Evolutionary conservation across 805 yeast genomes (phyloP), one percentile per base, ranked within the genome.

Genomic region (Naumovozyma dairenensis): DNA sequence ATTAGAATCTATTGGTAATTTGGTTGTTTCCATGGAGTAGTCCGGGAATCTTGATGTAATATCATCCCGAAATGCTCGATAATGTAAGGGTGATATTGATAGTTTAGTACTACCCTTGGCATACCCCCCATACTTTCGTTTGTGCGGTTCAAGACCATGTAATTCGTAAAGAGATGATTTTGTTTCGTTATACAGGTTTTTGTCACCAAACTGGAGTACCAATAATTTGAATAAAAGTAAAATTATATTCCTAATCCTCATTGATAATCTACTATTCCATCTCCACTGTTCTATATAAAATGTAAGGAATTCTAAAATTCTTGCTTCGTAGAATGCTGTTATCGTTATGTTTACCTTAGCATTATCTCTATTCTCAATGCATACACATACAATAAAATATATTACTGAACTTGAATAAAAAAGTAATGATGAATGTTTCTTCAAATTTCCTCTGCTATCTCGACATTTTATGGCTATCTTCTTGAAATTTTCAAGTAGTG

Each of bases 71-170:
- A 82, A 86, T 5, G 81, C 74, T 48, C 75, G 77, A 51, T 83
- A 89, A 43, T 87, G 94, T n/a, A 83, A 57, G 0, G 95, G 94
- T 1, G 94, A 77, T 7, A 87, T 77, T 0, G 66, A 57, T 31
- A 69, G 59, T 32, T 50, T 53, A 30, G 46, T 53, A 25, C 61
- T 43, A 4, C 40, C 33, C 19, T 48, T 25, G 19, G 44, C 21
- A n/a, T 51, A n/a, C n/a, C n/a, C n/a, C n/a, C n/a, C n/a, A n/a
- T n/a, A n/a, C n/a, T n/a, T n/a, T n/a, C n/a, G 20, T 6, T 35
- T 31, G 41, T 55, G 18, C 33, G 45, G 31, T 40, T 57, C 38
- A 41, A 50, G 37, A 2, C 52, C 63, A 48, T 67, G 71, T 28
- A 61, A 62, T 20, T 59, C 46, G 20, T 62, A 53, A 16, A 79